phyloP scores from a whole-genome alignment of 2,329 filamentous ascomycete genomes.

The Cladosporium sp. region DNA sequence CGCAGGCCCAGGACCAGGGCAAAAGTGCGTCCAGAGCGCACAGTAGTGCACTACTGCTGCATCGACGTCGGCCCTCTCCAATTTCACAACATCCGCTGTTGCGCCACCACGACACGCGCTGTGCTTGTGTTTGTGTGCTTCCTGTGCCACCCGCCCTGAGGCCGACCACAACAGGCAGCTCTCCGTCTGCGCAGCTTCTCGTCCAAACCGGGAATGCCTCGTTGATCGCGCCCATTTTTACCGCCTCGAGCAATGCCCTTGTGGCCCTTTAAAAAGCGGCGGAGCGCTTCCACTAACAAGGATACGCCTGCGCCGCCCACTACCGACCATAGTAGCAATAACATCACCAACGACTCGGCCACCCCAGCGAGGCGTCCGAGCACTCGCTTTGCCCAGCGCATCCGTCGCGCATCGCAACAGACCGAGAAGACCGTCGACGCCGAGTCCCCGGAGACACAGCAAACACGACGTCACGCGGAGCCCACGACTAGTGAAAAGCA shows the following conservation, averaged over 20 bases:
- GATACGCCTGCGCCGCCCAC: constrained; percentile 4
- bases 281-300: constrained; percentile 29
- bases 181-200: not conserved
- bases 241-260: constrained; percentile 58
- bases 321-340: constrained; percentile 42
- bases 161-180: not conserved
- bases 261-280: constrained; percentile 77
- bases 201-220: constrained; percentile 6
- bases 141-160: not conserved
- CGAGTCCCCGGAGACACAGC: not conserved
- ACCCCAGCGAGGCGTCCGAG: constrained; percentile 19
- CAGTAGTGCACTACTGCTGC: not conserved
- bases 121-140: not conserved
- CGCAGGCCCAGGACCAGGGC: not conserved
- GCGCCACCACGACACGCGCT: constrained; percentile 7
- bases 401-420: constrained; percentile 8
- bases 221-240: not conserved
- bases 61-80: not conserved
- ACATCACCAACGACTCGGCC: constrained; percentile 41
- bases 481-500: constrained; percentile 14
- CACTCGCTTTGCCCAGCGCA: constrained; percentile 4
- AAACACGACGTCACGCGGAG: not conserved
- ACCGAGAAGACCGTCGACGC: constrained; percentile 6
- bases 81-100: constrained; percentile 6
- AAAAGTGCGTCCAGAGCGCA: not conserved